A percentile compares a stretch with the other conserved stretches of the same genome.
Conservation (phyloP, 352 stramenopile species). For the Globisporangium takayamanum region DNA sequence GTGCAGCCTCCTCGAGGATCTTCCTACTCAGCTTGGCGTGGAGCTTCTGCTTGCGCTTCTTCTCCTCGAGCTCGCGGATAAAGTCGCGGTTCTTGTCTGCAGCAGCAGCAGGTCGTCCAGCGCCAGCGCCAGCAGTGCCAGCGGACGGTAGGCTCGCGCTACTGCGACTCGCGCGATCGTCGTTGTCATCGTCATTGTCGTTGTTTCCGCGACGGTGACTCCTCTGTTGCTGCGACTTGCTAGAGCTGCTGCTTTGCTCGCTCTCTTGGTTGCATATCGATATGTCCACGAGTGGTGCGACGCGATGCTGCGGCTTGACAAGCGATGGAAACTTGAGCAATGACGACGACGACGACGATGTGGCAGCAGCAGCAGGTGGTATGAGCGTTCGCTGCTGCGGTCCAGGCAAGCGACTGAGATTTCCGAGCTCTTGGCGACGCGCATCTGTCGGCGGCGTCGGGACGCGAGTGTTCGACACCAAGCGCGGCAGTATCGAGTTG, state of each 20-base stretch:
- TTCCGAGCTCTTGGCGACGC: not conserved
- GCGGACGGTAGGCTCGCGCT: not conserved
- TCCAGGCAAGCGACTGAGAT: conserved; percentile 19
- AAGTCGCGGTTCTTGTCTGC: conserved; percentile 59
- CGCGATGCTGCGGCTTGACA: conserved; percentile 22
- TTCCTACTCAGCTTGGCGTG: conserved; percentile 54
- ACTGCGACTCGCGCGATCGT: conserved; percentile 9
- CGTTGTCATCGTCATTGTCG: conserved; percentile 18
- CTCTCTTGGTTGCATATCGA: conserved; percentile 34
- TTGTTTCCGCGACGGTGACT: conserved; percentile 1
- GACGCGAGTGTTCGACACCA: conserved; percentile 2
- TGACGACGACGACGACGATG: conserved; percentile 8
- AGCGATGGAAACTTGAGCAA: conserved; percentile 35
- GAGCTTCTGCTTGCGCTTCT: conserved; percentile 56
- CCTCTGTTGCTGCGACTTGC: not conserved
- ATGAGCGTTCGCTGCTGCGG: conserved; percentile 12
- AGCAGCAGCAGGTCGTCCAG: not conserved
- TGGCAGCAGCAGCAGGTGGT: not conserved
- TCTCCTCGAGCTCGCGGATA: conserved; percentile 66
- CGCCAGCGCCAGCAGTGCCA: conserved; percentile 8
- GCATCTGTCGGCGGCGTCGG: conserved; percentile 1
- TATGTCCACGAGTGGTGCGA: not conserved
- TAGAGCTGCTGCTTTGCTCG: conserved; percentile 10
- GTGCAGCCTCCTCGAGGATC: conserved; percentile 39
- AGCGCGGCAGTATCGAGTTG: conserved; percentile 1